Evolutionary conservation across 2,329 filamentous ascomycete genomes (phyloP).

Genomic region (Elsinoe perseae): DNA sequence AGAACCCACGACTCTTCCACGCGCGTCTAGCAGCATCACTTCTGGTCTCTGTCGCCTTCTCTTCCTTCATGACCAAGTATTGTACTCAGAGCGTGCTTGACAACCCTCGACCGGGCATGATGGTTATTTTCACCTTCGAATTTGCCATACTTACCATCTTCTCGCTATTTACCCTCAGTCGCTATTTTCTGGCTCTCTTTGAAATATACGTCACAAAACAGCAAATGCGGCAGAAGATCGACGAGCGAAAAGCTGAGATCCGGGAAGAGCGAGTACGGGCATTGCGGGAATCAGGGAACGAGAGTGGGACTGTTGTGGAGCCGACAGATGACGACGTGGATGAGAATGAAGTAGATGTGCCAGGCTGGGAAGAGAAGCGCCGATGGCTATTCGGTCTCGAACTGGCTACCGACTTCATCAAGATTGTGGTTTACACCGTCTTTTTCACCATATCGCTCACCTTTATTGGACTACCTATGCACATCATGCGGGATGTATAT

Average conservation of each 20-base stretch:
- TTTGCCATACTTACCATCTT: constrained; percentile 80
- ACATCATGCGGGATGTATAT: constrained; percentile 93
- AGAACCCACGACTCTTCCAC: constrained; percentile 84
- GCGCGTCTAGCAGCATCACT: constrained; percentile 71
- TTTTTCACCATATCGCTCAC: constrained; percentile 91
- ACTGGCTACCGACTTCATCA: constrained; percentile 72
- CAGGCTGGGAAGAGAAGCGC: constrained; percentile 93
- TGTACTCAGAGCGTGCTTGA: constrained; percentile 74
- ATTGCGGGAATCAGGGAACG: constrained; percentile 31
- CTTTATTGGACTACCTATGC: constrained; percentile 92
- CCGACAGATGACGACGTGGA: constrained; percentile 70
- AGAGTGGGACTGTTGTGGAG: constrained; percentile 29
- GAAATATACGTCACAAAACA: constrained; percentile 68
- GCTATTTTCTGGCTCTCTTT: constrained; percentile 70
- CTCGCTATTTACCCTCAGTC: constrained; percentile 67
- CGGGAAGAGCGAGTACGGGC: constrained; percentile 42
- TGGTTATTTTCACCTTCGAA: constrained; percentile 99
- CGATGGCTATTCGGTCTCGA: constrained; percentile 87
- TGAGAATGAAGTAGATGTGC: constrained; percentile 89
- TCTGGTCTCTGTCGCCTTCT: constrained; percentile 68
- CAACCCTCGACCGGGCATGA: constrained; percentile 91
- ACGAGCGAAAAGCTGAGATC: constrained; percentile 61
- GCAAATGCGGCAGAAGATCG: constrained; percentile 63
- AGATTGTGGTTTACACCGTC: constrained; percentile 76
- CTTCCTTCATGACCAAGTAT: constrained; percentile 72